These are phyloP conservation scores for Lipomyces orientalis DNA, from an alignment of 805 yeast species.

Conservation along the genomic window DNA sequence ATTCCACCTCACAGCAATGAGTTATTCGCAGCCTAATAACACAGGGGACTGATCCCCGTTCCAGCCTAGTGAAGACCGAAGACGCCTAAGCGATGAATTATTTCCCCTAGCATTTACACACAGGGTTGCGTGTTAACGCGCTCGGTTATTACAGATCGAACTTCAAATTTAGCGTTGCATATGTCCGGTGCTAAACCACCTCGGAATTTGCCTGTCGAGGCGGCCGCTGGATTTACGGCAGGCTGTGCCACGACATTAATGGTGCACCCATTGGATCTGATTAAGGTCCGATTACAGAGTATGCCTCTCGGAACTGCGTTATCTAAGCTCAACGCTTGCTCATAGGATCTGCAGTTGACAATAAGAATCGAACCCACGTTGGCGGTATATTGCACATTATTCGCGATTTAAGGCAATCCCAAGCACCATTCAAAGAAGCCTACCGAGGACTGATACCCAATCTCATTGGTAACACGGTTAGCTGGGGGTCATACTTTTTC, in stretches of 20 bases:
- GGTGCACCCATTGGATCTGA: slow-evolving; percentile 87
- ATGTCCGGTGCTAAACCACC: neutral
- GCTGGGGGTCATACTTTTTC: slow-evolving; percentile 89
- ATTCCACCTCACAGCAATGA: neutral
- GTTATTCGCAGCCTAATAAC: neutral
- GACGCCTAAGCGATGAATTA: neutral
- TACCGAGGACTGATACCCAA: slow-evolving; percentile 86
- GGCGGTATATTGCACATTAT: slow-evolving; percentile 23
- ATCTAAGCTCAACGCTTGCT: slow-evolving; percentile 13
- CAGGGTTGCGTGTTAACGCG: neutral
- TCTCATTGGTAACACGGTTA: slow-evolving; percentile 77
- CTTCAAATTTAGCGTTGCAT: neutral
- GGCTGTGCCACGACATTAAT: slow-evolving; percentile 80
- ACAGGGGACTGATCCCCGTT: neutral
- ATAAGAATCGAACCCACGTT: slow-evolving; percentile 8
- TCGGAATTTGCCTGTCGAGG: slow-evolving; percentile 48
- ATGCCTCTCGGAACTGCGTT: neutral
- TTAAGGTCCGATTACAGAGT: slow-evolving; percentile 79
- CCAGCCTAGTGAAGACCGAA: neutral
- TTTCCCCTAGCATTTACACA: neutral
- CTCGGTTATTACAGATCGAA: neutral
- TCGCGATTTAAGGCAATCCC: slow-evolving; percentile 18
- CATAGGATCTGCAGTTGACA: slow-evolving; percentile 16
- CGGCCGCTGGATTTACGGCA: slow-evolving; percentile 75
- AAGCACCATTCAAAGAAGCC: slow-evolving; percentile 43